Evolutionary conservation across 129 eudicot species (phyloP).

Genomic region (Artemisia annua): DNA sequence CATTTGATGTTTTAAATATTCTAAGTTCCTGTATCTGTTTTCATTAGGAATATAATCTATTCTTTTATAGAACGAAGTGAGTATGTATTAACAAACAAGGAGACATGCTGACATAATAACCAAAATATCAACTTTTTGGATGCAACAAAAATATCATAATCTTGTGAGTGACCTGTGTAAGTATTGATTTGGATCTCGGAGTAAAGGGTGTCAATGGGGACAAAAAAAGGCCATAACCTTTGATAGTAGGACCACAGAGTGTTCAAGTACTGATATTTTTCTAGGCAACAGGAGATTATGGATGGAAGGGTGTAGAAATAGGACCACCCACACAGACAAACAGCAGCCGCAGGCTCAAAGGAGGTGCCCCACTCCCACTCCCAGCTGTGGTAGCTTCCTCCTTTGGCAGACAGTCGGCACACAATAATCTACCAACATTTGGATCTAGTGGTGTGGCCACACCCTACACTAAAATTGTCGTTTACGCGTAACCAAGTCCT

Average conservation of each 20-base stretch:
- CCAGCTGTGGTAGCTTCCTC: constrained; percentile 14
- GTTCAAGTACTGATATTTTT: not conserved
- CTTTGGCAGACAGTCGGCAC: not conserved
- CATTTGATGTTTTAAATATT: too few species aligned
- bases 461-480: constrained; percentile 5
- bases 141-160: too few species aligned
- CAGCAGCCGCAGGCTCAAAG: constrained; percentile 15
- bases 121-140: too few species aligned
- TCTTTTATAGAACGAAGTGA: too few species aligned
- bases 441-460: constrained; percentile 15
- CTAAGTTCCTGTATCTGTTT: too few species aligned
- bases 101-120: too few species aligned
- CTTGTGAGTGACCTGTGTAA: not conserved
- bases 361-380: constrained; percentile 16
- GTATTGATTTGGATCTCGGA: not conserved
- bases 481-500: not conserved
- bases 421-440: constrained; percentile 4
- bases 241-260: constrained; percentile 24
- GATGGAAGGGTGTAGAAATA: constrained; percentile 32
- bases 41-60: too few species aligned
- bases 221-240: constrained; percentile 21
- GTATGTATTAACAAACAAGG: too few species aligned
- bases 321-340: constrained; percentile 26
- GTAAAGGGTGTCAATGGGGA: constrained; percentile 1
- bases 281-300: not conserved